phyloP scores from a whole-genome alignment of 2,329 filamentous ascomycete species.

The Pseudocercospora vitis region DNA sequence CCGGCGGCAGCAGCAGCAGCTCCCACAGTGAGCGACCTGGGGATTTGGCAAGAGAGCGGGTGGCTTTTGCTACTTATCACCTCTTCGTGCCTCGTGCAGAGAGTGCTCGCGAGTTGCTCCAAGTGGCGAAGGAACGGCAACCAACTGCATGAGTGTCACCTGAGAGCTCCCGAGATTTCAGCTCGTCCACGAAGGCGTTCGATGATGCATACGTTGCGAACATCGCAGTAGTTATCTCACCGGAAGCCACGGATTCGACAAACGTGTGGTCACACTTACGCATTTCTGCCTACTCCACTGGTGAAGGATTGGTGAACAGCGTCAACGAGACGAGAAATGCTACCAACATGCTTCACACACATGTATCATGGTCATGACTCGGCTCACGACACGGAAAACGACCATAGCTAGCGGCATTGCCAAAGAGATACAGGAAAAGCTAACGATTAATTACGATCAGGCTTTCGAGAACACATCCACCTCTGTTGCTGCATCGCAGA shows the following conservation, averaged over 20 bases:
- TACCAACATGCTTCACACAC: not conserved
- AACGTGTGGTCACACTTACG: not conserved
- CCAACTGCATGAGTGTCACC: slow-evolving; percentile 2
- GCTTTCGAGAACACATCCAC: slow-evolving; percentile 99
- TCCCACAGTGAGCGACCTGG: not conserved
- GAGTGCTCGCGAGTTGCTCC: not conserved
- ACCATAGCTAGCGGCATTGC: slow-evolving; percentile 14
- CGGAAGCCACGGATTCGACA: not conserved
- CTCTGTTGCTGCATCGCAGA: slow-evolving; percentile 95
- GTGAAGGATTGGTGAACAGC: not conserved
- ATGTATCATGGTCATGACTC: not conserved
- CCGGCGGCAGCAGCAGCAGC: slow-evolving; percentile 12
- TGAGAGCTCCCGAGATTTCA: not conserved
- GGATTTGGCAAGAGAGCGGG: not conserved
- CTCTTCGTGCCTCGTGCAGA: not conserved
- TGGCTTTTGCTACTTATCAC: not conserved
- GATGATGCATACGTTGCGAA: not conserved
- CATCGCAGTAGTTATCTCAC: not conserved
- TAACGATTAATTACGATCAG: slow-evolving; percentile 50
- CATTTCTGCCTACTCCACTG: not conserved
- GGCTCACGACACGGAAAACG: not conserved
- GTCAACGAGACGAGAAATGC: not conserved
- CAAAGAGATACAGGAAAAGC: slow-evolving; percentile 17
- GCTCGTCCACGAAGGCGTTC: not conserved
- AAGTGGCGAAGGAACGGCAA: not conserved